phyloP scores from a whole-genome alignment of 495 filamentous ascomycete species.

The Friedmanniomyces endolithicus region DNA sequence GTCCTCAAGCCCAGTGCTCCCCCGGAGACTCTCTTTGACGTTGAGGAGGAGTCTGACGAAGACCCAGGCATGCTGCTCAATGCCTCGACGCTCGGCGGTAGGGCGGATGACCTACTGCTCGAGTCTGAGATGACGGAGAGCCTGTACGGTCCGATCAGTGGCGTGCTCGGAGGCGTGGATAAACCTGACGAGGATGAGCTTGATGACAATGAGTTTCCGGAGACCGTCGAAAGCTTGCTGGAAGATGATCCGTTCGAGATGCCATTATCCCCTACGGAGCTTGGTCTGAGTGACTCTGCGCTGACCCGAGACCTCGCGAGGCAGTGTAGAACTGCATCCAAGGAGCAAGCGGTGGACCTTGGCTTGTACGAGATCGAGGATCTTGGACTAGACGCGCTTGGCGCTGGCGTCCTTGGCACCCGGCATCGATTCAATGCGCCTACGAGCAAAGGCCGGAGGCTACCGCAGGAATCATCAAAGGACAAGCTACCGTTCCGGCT shows the following conservation, averaged over 20 bases:
- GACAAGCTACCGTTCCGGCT: slow-evolving; percentile 52
- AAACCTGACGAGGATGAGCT: slow-evolving; percentile 22
- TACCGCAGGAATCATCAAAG: neutral
- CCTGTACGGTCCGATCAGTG: slow-evolving; percentile 19
- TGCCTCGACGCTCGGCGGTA: slow-evolving; percentile 1
- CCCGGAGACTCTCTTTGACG: slow-evolving; percentile 13
- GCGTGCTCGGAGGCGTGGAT: slow-evolving; percentile 5
- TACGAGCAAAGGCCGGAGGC: neutral
- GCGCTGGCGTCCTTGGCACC: slow-evolving; percentile 52
- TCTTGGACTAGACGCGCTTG: slow-evolving; percentile 18
- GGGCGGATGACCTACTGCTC: slow-evolving; percentile 14
- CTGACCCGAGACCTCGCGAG: slow-evolving; percentile 8
- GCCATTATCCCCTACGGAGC: slow-evolving; percentile 6
- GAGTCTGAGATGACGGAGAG: slow-evolving; percentile 17
- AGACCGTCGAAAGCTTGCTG: slow-evolving; percentile 49
- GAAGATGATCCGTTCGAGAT: slow-evolving; percentile 70
- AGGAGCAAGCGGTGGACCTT: slow-evolving; percentile 4
- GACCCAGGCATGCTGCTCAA: slow-evolving; percentile 1
- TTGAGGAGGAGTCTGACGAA: slow-evolving; percentile 11
- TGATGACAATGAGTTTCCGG: slow-evolving; percentile 30
- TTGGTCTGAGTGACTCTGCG: slow-evolving; percentile 2
- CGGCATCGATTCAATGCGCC: slow-evolving; percentile 49
- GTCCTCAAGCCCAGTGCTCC: slow-evolving; percentile 13
- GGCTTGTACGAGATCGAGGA: slow-evolving; percentile 17
- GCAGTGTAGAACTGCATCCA: slow-evolving; percentile 8